Conservation (phyloP, 139 green algal genomes). For the Chlorella sp. region DNA sequence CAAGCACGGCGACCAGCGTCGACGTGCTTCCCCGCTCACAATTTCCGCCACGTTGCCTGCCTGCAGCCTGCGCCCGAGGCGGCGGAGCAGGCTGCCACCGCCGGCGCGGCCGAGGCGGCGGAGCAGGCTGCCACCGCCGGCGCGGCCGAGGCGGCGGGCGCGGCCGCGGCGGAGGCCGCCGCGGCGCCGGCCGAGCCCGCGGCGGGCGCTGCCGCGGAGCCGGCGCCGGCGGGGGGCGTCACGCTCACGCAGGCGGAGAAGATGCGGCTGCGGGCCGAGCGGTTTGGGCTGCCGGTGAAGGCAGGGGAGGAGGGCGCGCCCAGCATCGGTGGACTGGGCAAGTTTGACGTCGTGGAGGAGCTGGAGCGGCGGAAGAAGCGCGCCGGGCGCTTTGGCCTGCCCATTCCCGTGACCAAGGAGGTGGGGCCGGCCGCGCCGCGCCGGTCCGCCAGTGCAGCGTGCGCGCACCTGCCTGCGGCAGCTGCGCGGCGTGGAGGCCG, state of each 20-base stretch:
- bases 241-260: conserved; percentile 33
- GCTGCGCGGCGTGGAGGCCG: too few species aligned
- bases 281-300: conserved; percentile 28
- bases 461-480: too few species aligned
- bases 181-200: background rate
- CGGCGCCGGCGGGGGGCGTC: background rate
- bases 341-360: conserved; percentile 36
- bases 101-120: background rate
- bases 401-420: conserved; percentile 32
- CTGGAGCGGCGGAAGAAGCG: conserved; percentile 45
- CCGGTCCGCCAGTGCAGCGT: too few species aligned
- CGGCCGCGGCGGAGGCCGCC: background rate
- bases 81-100: background rate
- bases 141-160: background rate
- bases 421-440: background rate
- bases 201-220: background rate
- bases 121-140: background rate
- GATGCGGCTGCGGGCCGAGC: conserved; percentile 21
- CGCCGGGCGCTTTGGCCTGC: conserved; percentile 45
- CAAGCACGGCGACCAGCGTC: too few species aligned
- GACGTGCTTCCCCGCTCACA: background rate
- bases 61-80: background rate
- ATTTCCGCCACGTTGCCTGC: background rate
- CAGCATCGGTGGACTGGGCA: conserved; percentile 32
- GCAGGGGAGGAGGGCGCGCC: background rate